Evolutionary conservation across 164 flowering plant genomes (phyloP).

Genomic region (Kingdonia uniflora): DNA sequence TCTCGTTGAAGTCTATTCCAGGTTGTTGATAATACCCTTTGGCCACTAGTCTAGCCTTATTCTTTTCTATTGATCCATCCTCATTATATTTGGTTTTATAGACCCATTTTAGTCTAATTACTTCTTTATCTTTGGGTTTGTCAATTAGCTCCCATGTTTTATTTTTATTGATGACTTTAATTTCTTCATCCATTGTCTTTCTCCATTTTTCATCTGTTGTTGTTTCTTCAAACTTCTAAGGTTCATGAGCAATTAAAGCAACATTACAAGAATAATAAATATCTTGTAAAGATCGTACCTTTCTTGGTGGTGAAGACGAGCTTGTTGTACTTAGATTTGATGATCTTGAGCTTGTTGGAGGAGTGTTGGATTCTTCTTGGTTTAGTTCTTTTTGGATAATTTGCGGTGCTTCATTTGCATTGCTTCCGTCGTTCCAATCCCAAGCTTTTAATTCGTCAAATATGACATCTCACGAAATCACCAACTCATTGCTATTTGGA

Average conservation of each 20-base stretch:
- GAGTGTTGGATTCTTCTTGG: not conserved
- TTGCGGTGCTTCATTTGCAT: not conserved
- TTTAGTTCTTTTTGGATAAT: not conserved
- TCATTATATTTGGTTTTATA: not conserved
- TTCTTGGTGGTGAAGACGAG: not conserved
- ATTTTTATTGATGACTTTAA: not conserved
- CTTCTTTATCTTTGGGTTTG: not conserved
- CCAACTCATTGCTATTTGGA: slow-evolving; percentile 3
- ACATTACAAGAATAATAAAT: slow-evolving; percentile 1
- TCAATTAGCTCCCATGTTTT: not conserved
- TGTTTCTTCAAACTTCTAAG: not conserved
- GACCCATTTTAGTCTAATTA: not conserved
- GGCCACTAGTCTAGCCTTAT: not conserved
- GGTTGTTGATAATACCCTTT: not conserved
- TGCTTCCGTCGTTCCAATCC: not conserved
- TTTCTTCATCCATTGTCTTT: slow-evolving; percentile 2
- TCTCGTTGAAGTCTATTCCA: not conserved
- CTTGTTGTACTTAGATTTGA: not conserved
- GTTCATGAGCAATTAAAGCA: not conserved
- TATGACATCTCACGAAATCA: slow-evolving; percentile 3
- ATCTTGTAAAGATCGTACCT: not conserved
- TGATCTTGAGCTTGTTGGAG: not conserved
- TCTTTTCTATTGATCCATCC: not conserved
- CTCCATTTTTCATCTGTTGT: not conserved
- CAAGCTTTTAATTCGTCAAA: slow-evolving; percentile 3